phyloP scores from a whole-genome alignment of 2,329 filamentous ascomycete species.

The Falciphora oryzae region DNA sequence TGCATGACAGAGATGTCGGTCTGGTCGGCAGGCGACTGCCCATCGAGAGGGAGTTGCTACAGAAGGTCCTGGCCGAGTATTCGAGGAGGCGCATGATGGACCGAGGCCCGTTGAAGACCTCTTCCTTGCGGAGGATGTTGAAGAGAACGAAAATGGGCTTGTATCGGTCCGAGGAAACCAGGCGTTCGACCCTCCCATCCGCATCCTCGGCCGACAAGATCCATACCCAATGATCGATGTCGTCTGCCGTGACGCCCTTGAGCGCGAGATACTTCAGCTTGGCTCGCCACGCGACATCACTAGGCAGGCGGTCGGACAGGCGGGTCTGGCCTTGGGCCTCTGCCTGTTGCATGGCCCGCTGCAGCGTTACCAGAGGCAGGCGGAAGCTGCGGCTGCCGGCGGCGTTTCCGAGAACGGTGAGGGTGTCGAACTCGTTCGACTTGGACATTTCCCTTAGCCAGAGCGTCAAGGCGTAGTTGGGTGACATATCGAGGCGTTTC shows the following conservation, averaged over 20 bases:
- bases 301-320: conserved; percentile 17
- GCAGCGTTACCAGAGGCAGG: conserved; percentile 21
- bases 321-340: conserved; percentile 17
- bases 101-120: conserved; percentile 24
- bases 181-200: conserved; percentile 30
- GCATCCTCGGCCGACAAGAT: conserved; percentile 30
- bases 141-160: conserved; percentile 35
- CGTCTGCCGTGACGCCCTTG: conserved; percentile 27
- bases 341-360: conserved; percentile 19
- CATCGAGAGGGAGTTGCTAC: conserved; percentile 16
- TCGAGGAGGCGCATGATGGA: conserved; percentile 27
- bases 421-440: background rate
- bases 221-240: conserved; percentile 36
- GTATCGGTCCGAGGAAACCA: conserved; percentile 26
- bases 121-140: conserved; percentile 29
- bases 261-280: conserved; percentile 24
- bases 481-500: background rate
- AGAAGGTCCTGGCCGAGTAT: conserved; percentile 25
- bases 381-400: conserved; percentile 20
- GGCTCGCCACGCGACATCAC: conserved; percentile 24
- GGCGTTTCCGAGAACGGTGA: conserved; percentile 3
- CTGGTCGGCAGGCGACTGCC: conserved; percentile 21
- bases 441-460: background rate
- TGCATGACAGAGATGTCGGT: conserved; percentile 19
- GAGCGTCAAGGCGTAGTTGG: background rate